Percentiles rank a stretch among this genome's conserved stretches.
These are phyloP conservation scores for Cyclotella choctawhatcheeana DNA, from an alignment of 108 stramenopile species.

Conservation along the genomic window DNA sequence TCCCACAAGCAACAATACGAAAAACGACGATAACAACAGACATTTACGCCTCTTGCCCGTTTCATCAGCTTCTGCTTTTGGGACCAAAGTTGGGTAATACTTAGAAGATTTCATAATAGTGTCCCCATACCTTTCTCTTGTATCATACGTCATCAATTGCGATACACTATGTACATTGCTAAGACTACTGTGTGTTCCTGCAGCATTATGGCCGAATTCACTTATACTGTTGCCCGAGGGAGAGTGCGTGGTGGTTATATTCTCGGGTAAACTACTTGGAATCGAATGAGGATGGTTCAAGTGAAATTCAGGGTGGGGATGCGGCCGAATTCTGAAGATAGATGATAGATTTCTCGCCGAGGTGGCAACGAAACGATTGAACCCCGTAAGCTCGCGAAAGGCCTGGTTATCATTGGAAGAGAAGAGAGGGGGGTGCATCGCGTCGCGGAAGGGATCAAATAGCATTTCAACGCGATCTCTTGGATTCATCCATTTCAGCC, in stretches of 20 bases:
- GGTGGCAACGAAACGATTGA: background rate
- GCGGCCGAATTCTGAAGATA: background rate
- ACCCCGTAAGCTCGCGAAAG: background rate
- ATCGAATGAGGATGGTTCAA: background rate
- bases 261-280: background rate
- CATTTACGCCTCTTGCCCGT: background rate
- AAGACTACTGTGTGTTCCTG: background rate
- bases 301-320: background rate
- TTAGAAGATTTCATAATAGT: background rate
- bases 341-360: background rate
- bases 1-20: background rate
- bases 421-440: background rate
- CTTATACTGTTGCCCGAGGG: background rate
- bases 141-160: slow-evolving; percentile 4
- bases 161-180: background rate
- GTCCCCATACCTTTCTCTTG: slow-evolving; percentile 3
- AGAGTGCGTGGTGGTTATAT: slow-evolving; percentile 1
- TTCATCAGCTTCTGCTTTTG: background rate
- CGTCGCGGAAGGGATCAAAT: slow-evolving; percentile 7
- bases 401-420: background rate
- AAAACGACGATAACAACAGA: no score
- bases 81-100: background rate
- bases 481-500: background rate
- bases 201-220: background rate
- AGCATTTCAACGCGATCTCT: background rate